Evolutionary conservation across 306 rosid genomes (phyloP), one percentile per base, ranked within the genome.

Genomic region (Glycine latifolia): DNA sequence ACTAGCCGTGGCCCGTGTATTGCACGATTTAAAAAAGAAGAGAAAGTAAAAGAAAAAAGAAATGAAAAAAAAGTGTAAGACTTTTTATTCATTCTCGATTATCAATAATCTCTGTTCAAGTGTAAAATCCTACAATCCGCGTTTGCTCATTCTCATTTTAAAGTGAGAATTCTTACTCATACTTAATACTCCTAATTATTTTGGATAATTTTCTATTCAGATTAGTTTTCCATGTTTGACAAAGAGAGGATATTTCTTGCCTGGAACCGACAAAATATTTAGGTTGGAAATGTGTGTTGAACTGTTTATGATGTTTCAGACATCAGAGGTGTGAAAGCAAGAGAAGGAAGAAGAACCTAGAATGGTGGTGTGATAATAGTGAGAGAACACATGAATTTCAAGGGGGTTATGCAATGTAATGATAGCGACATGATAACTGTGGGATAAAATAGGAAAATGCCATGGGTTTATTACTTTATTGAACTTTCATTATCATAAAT

Each of bases 381-480:
- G 63, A 15, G 44, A 14, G 53, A 71, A 14, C 63, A 49, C 7
- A 49, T 7, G 72, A 60, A 73, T 71, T 71, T 61, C 8, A 60
- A 48, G 44, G 26, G 26, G 44, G 31, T 16, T 66, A 12, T 50
- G 55, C 65, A 63, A 35, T 63, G 31, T 26, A 26, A 26, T 26
- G 63, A 50, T 10, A 33, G 13, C 44, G 20, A 35, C 67, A 61
- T 52, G 81, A 77, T 37, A 65, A 54, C 17, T 13, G 11, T 79
- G 69, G 66, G 67, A 79, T 5, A 46, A 79, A 10, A 56, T 31
- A 0, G 17, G 26, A 70, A 61, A 69, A 58, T 55, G 31, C 56
- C 16, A 43, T 12, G 17, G 47, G 47, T 26, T 78, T n/a, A 26
- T 26, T 26, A 26, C 31, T 26, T 26, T 26, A 69, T 17, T 31